Evolutionary conservation across 2,329 filamentous ascomycete species (phyloP), one percentile per base, ranked within the genome.

Genomic region (Hypoxylon sp.): DNA sequence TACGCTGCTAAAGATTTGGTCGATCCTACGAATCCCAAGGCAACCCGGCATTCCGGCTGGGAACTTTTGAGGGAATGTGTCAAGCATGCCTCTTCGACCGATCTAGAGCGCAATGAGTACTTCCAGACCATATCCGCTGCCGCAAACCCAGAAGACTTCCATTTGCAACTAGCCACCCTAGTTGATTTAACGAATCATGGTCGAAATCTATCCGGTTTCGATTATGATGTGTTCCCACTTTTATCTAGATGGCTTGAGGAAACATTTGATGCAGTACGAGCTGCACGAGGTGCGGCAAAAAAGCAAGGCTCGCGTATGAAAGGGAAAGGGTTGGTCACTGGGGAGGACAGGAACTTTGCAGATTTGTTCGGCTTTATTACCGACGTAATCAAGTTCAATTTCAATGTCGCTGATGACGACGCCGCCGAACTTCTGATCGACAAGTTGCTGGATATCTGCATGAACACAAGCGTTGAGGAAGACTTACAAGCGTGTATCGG

Each of bases 341-440:
- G 81, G 29, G 88, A 90, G 74, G 89, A 91, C 67, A 85, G 86
- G 71, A 90, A 88, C 73, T 82, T 94, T 59, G 81, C 85, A 2
- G 85, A 87, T 52, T 80, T 94, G 2, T 93, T 94, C 74, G 79
- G 82, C 11, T 92, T 90, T 71, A 84, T 91, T 59, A 85, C 86
- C 63, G 88, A 92, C 69, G 84, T 93, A 59, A 88, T 92, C 81
- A 93, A 92, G 76, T 94, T 92, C 82, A 93, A 91, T 76, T 91
- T 90, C 77, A 91, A 90, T 71, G 85, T 89, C 33, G 88, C 91
- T 24, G 86, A 86, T 70, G 90, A 92, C 70, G 80, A 84, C 33
- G 87, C 90, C 50, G 84, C 92, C 19, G 85, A 85, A 57, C 82
- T 83, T 3, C 80, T 94, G 59, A 87, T 94, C 63, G 84, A 88